Conservation (phyloP, 805 yeast species). For the Kuraishia capsulata region DNA sequence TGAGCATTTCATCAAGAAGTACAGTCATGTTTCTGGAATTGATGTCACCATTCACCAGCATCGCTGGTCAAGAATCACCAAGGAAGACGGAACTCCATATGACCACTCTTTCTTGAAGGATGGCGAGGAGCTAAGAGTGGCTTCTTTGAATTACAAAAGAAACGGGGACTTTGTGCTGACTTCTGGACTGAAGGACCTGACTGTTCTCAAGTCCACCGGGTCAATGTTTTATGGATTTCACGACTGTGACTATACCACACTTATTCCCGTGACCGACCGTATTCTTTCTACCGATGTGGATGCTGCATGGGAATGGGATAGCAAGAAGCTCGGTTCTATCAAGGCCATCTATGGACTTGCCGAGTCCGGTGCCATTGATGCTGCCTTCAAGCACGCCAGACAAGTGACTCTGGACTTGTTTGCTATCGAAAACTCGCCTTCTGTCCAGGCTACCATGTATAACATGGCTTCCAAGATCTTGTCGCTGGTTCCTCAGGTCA, state of each 20-base stretch:
- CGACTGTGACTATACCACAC: conserved; percentile 81
- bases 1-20: conserved; percentile 69
- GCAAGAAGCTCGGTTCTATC: conserved; percentile 39
- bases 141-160: conserved; percentile 43
- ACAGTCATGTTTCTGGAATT: conserved; percentile 67
- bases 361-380: conserved; percentile 57
- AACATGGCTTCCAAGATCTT: conserved; percentile 78
- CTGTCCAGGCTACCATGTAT: conserved; percentile 96
- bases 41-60: conserved; percentile 61
- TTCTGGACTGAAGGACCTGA: conserved; percentile 71
- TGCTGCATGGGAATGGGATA: conserved; percentile 61
- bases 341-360: conserved; percentile 39
- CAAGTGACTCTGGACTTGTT: conserved; percentile 64
- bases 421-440: conserved; percentile 83
- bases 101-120: conserved; percentile 80
- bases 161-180: conserved; percentile 44
- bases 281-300: conserved; percentile 81
- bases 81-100: conserved; percentile 66
- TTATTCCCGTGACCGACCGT: conserved; percentile 76
- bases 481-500: conserved; percentile 43
- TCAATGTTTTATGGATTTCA: conserved; percentile 88
- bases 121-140: conserved; percentile 71
- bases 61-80: conserved; percentile 66
- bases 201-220: conserved; percentile 84
- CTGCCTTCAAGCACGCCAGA: conserved; percentile 53